Conservation (phyloP, 2,329 filamentous ascomycete species). For the Paracoccidioides lutzii region DNA sequence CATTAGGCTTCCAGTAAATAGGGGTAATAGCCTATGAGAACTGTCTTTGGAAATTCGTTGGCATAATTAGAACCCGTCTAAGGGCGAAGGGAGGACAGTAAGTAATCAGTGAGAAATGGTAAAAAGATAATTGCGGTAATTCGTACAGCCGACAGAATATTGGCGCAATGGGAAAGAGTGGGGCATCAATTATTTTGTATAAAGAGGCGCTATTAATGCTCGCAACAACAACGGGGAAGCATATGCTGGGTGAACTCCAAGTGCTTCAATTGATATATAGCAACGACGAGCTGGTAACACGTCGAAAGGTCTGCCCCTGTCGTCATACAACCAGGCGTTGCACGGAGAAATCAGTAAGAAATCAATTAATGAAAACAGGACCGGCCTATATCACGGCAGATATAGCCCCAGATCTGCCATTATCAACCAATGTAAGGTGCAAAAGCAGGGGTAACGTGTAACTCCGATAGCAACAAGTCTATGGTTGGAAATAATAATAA, state of each 20-base stretch:
- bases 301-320: neutral
- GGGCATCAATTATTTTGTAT: neutral
- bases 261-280: neutral
- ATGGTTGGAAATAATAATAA: neutral
- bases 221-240: neutral
- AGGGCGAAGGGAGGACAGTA: neutral
- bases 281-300: neutral
- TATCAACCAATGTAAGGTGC: neutral
- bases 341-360: neutral
- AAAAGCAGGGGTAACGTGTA: conserved; percentile 1
- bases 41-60: neutral
- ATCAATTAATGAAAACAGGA: neutral
- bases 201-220: neutral
- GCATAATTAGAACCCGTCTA: neutral
- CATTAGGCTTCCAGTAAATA: neutral
- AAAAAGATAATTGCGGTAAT: neutral
- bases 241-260: neutral
- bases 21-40: neutral
- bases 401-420: neutral
- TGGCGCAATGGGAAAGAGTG: neutral
- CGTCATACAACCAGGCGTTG: neutral
- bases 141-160: neutral
- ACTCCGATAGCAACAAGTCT: neutral
- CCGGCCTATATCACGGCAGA: neutral
- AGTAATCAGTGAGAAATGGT: neutral